phyloP scores from a whole-genome alignment of 164 flowering plant species.

The Aristolochia californica region DNA sequence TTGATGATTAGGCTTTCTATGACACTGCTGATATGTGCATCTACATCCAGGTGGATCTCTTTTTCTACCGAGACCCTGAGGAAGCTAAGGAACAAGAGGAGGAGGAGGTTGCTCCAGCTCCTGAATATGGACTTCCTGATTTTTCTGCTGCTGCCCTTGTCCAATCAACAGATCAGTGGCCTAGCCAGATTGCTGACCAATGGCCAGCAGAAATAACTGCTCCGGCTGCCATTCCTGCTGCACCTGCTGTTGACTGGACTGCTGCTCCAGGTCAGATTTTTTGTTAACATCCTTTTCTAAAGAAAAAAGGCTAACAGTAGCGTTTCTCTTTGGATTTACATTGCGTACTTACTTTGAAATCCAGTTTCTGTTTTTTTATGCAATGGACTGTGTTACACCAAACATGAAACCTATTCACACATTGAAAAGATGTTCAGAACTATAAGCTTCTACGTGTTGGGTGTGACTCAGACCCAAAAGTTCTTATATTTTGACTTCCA shows the following conservation, averaged over 20 bases:
- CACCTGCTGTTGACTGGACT: constrained; percentile 15
- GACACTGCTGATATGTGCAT: background rate
- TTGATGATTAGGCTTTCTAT: background rate
- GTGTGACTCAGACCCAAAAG: no score
- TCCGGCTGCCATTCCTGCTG: constrained; percentile 10
- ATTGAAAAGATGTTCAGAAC: no score
- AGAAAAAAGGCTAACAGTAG: no score
- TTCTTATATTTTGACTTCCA: no score
- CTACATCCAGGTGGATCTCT: constrained; percentile 60
- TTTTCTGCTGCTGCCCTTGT: constrained; percentile 12
- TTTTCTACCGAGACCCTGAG: constrained; percentile 82
- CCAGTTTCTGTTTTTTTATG: no score
- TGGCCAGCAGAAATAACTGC: constrained; percentile 27
- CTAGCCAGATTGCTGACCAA: constrained; percentile 27
- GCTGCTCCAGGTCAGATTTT: constrained; percentile 24
- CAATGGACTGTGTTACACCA: no score
- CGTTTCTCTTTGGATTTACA: no score
- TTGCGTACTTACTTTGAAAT: no score
- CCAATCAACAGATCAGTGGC: constrained; percentile 27
- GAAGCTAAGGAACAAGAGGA: constrained; percentile 67
- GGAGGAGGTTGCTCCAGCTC: constrained; percentile 23
- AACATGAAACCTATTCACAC: no score
- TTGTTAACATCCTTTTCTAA: no score
- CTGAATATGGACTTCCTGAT: constrained; percentile 31
- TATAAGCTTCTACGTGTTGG: no score